Percentiles rank a stretch among this genome's conserved stretches.
These are phyloP conservation scores for Rubus parviflorus DNA, from an alignment of 306 rosid genomes.

Conservation along the genomic window DNA sequence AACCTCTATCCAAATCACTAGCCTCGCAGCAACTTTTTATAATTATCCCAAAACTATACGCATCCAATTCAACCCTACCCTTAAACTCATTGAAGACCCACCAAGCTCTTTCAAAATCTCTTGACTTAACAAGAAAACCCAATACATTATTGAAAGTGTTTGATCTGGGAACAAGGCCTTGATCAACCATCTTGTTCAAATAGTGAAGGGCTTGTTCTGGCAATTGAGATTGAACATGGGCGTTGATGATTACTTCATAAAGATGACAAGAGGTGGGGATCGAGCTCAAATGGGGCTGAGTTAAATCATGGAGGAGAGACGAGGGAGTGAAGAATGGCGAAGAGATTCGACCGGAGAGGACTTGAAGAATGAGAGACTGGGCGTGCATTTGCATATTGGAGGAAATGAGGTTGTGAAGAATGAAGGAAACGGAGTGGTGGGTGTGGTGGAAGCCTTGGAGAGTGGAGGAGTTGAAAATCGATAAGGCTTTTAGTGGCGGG, in stretches of 20 bases:
- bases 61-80: constrained; percentile 43
- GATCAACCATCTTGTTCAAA: constrained; percentile 46
- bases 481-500: constrained; percentile 52
- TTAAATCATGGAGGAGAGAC: constrained; percentile 45
- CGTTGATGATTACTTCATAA: constrained; percentile 50
- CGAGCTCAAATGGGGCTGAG: constrained; percentile 32
- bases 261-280: constrained; percentile 22
- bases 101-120: constrained; percentile 50
- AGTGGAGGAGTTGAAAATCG: constrained; percentile 43
- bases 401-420: constrained; percentile 46
- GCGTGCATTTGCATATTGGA: constrained; percentile 41
- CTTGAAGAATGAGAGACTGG: constrained; percentile 47
- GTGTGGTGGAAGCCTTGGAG: constrained; percentile 45
- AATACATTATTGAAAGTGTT: constrained; percentile 54
- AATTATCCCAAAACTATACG: constrained; percentile 69
- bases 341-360: constrained; percentile 52
- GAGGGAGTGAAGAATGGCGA: constrained; percentile 38
- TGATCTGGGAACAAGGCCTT: constrained; percentile 49
- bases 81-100: constrained; percentile 44
- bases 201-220: constrained; percentile 50
- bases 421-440: constrained; percentile 47
- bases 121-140: constrained; percentile 49
- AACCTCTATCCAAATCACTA: constrained; percentile 58
- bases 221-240: constrained; percentile 49
- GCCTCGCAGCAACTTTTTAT: constrained; percentile 64